Conservation (phyloP, 768 basidiomycete species). For the Lactifluus echinatus region DNA sequence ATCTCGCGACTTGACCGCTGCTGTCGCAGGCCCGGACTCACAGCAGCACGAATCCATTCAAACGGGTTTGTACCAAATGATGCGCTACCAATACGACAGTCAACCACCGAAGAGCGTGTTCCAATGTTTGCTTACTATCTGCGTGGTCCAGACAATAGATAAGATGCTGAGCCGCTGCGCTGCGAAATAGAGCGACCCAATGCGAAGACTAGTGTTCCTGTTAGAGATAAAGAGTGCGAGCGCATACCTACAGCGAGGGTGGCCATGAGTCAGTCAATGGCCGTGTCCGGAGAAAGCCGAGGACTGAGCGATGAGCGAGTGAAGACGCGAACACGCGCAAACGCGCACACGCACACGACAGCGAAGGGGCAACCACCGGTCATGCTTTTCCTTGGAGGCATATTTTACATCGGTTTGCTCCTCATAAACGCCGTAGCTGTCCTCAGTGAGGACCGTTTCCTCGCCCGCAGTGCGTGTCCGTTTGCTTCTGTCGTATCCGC, state of each 20-base stretch:
- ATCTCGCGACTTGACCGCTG: slow-evolving; percentile 14
- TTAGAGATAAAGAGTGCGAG: neutral
- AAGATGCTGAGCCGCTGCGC: slow-evolving; percentile 1
- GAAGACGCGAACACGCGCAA: neutral
- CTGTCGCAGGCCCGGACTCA: slow-evolving; percentile 14
- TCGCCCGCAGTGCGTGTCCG: slow-evolving; percentile 68
- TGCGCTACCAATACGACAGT: slow-evolving; percentile 6
- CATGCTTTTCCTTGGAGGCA: slow-evolving; percentile 57
- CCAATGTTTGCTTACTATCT: slow-evolving; percentile 7
- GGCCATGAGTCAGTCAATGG: neutral
- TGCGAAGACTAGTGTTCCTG: neutral
- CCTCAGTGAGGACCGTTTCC: slow-evolving; percentile 92
- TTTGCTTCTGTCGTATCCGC: neutral
- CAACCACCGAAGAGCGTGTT: neutral
- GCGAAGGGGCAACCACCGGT: slow-evolving; percentile 8
- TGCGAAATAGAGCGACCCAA: slow-evolving; percentile 1
- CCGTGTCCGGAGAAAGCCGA: slow-evolving; percentile 9
- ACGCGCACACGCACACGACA: no score
- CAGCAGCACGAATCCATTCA: slow-evolving; percentile 17
- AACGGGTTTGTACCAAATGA: slow-evolving; percentile 18
- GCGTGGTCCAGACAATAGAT: slow-evolving; percentile 11
- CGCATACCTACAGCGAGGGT: slow-evolving; percentile 9
- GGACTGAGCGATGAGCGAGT: no score
- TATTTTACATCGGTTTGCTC: slow-evolving; percentile 81
- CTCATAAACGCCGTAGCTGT: slow-evolving; percentile 93